Evolutionary conservation across 2,329 filamentous ascomycete genomes (phyloP).

Genomic region (Exophiala bonariae): DNA sequence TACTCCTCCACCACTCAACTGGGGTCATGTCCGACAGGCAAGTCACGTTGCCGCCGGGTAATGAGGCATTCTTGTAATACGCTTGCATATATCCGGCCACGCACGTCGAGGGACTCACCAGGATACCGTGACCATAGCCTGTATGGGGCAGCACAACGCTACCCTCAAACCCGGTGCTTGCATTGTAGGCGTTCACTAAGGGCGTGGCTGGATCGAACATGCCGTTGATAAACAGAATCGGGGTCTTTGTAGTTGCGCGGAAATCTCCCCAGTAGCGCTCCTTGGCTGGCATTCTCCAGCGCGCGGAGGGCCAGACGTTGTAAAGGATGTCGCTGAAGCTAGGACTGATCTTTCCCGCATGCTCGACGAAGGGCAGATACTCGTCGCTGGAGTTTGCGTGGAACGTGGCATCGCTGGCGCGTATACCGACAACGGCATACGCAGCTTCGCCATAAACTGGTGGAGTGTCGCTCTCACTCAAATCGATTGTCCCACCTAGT

Average conservation of each 20-base stretch:
- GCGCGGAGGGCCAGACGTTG: slow-evolving; percentile 11
- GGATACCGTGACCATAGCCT: slow-evolving; percentile 25
- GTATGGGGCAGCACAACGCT: slow-evolving; percentile 28
- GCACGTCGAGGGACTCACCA: slow-evolving; percentile 35
- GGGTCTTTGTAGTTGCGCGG: slow-evolving; percentile 25
- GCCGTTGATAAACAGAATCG: slow-evolving; percentile 31
- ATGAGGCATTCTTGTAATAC: slow-evolving; percentile 38
- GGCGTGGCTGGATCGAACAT: slow-evolving; percentile 29
- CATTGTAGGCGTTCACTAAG: slow-evolving; percentile 26
- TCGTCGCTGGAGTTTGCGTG: slow-evolving; percentile 9
- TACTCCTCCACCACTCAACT: slow-evolving; percentile 5
- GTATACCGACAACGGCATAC: slow-evolving; percentile 9
- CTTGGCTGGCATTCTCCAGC: slow-evolving; percentile 27
- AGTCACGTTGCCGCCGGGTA: slow-evolving; percentile 31
- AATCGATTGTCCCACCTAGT: background rate
- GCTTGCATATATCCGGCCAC: slow-evolving; percentile 28
- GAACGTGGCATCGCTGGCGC: slow-evolving; percentile 14
- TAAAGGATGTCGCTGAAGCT: slow-evolving; percentile 10
- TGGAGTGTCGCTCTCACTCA: background rate
- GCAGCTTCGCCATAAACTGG: background rate
- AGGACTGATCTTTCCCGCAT: background rate
- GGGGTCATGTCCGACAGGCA: slow-evolving; percentile 30
- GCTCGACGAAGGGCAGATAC: background rate
- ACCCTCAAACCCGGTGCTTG: slow-evolving; percentile 27
- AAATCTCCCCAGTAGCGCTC: slow-evolving; percentile 29